These are phyloP conservation scores for Phytophthora pini DNA, from an alignment of 352 stramenopile species.

Conservation along the genomic window DNA sequence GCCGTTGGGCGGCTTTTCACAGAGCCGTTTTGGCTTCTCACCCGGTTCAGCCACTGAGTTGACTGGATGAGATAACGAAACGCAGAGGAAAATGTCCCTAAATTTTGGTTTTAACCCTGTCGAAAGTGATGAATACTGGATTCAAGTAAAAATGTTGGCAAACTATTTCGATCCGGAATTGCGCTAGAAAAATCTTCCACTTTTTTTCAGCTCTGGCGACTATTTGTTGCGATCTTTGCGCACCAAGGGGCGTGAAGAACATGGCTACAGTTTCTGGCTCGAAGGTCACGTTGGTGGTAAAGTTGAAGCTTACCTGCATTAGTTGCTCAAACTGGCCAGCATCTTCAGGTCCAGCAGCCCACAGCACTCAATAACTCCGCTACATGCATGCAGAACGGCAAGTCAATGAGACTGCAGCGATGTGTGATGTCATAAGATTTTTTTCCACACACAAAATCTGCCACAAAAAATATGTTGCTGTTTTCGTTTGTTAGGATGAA, in stretches of 20 bases:
- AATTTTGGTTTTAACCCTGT: neutral
- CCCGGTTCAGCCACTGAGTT: neutral
- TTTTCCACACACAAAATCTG: no score
- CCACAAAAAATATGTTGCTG: no score
- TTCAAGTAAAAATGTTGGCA: neutral
- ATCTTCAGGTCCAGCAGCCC: no score
- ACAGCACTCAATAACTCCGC: no score
- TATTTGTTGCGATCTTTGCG: conserved; percentile 12
- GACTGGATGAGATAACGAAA: conserved; percentile 14
- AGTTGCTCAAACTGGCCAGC: no score
- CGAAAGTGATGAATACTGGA: no score
- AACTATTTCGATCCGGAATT: neutral
- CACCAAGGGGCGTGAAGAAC: conserved; percentile 10
- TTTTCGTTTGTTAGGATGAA: no score
- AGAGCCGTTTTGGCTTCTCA: conserved; percentile 21
- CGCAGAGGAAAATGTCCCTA: conserved; percentile 11
- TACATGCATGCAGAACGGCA: neutral
- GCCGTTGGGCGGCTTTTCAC: conserved; percentile 35
- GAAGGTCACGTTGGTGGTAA: conserved; percentile 11
- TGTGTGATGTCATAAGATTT: no score
- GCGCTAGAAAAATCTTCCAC: conserved; percentile 25
- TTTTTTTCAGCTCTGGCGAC: conserved; percentile 1
- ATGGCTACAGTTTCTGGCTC: conserved; percentile 28
- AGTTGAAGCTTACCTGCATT: neutral
- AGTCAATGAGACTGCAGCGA: no score